Base-by-base conservation (phyloP, 768 basidiomycete genomes). In the Pisolithus marmoratus region DNA sequence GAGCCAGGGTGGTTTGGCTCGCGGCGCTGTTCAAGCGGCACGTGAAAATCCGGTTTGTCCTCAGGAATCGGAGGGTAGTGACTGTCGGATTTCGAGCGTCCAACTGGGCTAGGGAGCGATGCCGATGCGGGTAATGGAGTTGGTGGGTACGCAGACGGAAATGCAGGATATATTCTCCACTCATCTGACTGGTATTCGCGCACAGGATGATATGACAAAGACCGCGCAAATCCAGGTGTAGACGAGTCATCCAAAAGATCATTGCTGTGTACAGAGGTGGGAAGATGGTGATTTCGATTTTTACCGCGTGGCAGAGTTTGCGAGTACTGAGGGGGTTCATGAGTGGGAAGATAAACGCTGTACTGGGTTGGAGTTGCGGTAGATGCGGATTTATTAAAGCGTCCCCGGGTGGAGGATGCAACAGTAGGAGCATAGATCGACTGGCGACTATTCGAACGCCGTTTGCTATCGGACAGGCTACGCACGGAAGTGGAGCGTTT, bases 111-210 rank as follows among this genome's bases (percentile, higher is more conserved):
- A 53, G 64, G 70, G 44, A 72, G 69, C 19, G 61, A 64, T 23
- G 71, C 59, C 3, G 73, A 65, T 17, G 67, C 65, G 20, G 70
- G 70, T n/a, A 81, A 58, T 11, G 85, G 86, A 14, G 84, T 87
- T 0, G 84, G 74, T 8, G 86, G 87, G 60, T 90, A 90, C 31
- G 87, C 87, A 5, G 87, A 81, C 27, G 87, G 87, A 48, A 88
- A 84, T 17, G 83, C 73, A 12, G 86, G 86, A 58, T 88, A 90
- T 62, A 79, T 71, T 51, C 84, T 70, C 85, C 85, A 89, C 56
- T 89, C 85, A 38, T 85, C 80, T n/a, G 60, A 65, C n/a, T 59
- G 64, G 38, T 58, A 65, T 24, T 70, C 62, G 64, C 61, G 56
- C 60, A 71, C 40, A 14, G 53, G 46, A 38, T 26, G 38, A 51